Evolutionary conservation across 2,329 filamentous ascomycete species (phyloP).

Genomic region (Sporothrix curviconia): DNA sequence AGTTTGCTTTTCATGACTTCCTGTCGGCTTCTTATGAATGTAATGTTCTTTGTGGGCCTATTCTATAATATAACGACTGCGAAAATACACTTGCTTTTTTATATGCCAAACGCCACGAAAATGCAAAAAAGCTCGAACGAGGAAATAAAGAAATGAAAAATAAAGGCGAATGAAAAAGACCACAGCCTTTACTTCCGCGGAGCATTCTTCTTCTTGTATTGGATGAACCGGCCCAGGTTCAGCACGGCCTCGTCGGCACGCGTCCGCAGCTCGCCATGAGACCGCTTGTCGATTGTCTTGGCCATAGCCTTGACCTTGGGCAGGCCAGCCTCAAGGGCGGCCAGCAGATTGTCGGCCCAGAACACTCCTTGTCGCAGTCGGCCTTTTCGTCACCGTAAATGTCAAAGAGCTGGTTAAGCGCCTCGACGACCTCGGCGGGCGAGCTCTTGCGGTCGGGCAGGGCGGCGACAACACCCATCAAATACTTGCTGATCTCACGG

Average conservation of each 20-base stretch:
- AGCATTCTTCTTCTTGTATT: slow-evolving; percentile 56
- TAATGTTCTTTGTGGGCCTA: not conserved
- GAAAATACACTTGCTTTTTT: slow-evolving; percentile 1
- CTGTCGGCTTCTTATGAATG: too few species aligned
- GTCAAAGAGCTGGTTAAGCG: slow-evolving; percentile 60
- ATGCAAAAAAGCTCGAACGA: too few species aligned
- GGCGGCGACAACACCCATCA: slow-evolving; percentile 46
- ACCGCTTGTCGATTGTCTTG: slow-evolving; percentile 56
- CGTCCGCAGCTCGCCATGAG: slow-evolving; percentile 47
- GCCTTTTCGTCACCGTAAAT: slow-evolving; percentile 57
- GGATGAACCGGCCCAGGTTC: slow-evolving; percentile 56
- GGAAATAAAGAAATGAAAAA: not conserved
- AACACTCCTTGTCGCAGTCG: slow-evolving; percentile 57
- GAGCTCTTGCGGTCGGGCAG: slow-evolving; percentile 44
- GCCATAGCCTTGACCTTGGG: slow-evolving; percentile 50
- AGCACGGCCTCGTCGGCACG: slow-evolving; percentile 55
- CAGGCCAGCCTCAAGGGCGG: slow-evolving; percentile 48
- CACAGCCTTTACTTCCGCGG: not conserved
- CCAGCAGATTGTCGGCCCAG: slow-evolving; percentile 54
- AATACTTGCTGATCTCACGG: slow-evolving; percentile 57
- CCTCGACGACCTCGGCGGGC: slow-evolving; percentile 53
- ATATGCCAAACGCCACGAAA: slow-evolving; percentile 2
- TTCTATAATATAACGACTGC: not conserved
- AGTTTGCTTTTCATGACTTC: too few species aligned
- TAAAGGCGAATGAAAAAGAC: not conserved